Conservation (phyloP, 257 asterid species). For the Solanum acaule region DNA sequence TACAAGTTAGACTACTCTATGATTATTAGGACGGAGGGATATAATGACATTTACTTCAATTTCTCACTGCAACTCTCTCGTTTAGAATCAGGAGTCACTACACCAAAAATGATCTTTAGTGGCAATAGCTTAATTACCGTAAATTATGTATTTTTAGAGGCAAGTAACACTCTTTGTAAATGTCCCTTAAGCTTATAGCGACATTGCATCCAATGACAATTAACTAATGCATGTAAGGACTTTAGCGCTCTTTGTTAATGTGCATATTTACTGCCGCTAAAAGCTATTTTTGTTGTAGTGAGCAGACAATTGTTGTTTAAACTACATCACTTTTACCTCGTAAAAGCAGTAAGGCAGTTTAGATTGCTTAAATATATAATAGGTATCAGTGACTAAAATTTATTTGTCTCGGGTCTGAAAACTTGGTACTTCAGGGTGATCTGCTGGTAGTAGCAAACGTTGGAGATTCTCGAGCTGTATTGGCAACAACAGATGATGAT, state of each 20-base stretch:
- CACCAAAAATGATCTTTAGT: neutral
- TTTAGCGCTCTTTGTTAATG: neutral
- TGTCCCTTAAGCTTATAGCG: neutral
- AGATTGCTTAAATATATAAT: neutral
- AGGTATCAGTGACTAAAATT: neutral
- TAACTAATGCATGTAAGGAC: neutral
- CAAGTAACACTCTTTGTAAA: neutral
- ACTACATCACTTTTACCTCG: neutral
- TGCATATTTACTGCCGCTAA: neutral
- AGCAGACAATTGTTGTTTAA: neutral
- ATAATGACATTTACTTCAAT: neutral
- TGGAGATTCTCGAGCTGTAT: constrained; percentile 76
- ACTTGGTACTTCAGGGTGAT: constrained; percentile 41
- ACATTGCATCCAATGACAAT: neutral
- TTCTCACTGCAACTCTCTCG: neutral
- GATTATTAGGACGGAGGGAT: neutral
- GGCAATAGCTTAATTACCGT: neutral
- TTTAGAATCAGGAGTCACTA: neutral
- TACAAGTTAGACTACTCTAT: neutral
- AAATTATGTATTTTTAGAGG: neutral
- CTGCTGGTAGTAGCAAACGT: constrained; percentile 47
- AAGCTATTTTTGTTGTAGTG: neutral
- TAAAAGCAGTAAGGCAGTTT: neutral
- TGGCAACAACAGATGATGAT: constrained; percentile 46
- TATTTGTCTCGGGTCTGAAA: neutral